Base-by-base conservation (phyloP, 306 rosid species). In the Malus asiatica region DNA sequence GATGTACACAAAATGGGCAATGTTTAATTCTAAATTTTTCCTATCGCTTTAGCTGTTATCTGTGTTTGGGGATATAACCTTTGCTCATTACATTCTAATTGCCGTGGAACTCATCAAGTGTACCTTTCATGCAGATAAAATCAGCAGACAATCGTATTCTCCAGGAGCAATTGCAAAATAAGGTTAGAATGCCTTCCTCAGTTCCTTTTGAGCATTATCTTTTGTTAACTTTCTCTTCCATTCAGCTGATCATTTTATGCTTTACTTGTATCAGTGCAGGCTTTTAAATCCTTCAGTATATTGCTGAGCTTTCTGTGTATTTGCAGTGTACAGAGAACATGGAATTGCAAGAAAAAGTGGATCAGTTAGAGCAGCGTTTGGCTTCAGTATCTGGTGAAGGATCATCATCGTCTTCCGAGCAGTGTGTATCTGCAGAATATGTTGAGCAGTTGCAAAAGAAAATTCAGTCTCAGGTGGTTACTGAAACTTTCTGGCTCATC, bases 101-200 rank as follows among this genome's bases (percentile, higher is more conserved):
- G 63, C 23, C 11, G 25, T 23, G 14, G 48, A 65, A 46, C 38
- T 35, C 40, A 42, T 73, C 59, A n/a, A 33, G 53, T 48, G 53
- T 59, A 78, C 33, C 51, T 61, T 33, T 66, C 22, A 33, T 84
- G 78, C 86, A 96, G 99, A 83, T 96, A 81, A 92, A 90, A 87
- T 89, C 98, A 32, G 98, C 99, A 11, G 99, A 96, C 85, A 92
- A 96, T 68, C 98, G 98, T 51, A 87, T 96, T 51, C 99, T 96
- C 65, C 97, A 96, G 82, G 98, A 96, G 68, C 98, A 96, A 80
- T 88, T 96, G 80, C 87, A 90, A 80, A 86, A 89, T 84, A 96
- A 90, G 97, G 99, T 90, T 70, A 20, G 72, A 35, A 68, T 78
- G 63, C 75, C 74, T 64, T 40, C 23, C 69, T 66, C 59, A 42